A percentile compares a stretch with the other conserved stretches of the same genome.
phyloP scores from a whole-genome alignment of 768 basidiomycete genomes.

The Kwoniella sp. region DNA sequence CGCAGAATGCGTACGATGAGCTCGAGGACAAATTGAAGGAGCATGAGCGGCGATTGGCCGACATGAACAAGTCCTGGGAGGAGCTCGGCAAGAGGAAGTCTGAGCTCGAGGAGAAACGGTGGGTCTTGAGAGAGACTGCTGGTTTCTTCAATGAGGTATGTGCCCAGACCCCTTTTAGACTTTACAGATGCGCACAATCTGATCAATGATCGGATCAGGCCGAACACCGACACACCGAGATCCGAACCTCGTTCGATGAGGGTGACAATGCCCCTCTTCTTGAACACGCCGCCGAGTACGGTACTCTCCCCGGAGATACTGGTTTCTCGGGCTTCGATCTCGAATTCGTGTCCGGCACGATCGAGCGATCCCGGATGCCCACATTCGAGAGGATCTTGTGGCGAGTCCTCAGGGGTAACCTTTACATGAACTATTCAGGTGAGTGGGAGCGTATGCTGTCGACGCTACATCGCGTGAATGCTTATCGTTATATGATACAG shows the following conservation, averaged over 20 bases:
- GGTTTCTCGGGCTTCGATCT: slow-evolving; percentile 68
- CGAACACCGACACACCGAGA: slow-evolving; percentile 74
- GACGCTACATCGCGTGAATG: background rate
- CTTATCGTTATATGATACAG: slow-evolving; percentile 52
- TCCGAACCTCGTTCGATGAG: slow-evolving; percentile 87
- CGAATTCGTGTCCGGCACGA: slow-evolving; percentile 97
- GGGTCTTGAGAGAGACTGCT: slow-evolving; percentile 92
- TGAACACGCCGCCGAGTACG: slow-evolving; percentile 74
- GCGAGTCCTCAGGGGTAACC: slow-evolving; percentile 94
- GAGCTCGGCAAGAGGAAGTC: slow-evolving; percentile 78
- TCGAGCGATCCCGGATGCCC: slow-evolving; percentile 84
- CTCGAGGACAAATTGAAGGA: slow-evolving; percentile 83
- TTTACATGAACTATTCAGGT: slow-evolving; percentile 84
- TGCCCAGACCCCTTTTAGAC: slow-evolving; percentile 8
- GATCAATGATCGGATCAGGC: slow-evolving; percentile 61
- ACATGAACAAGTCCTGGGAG: slow-evolving; percentile 94
- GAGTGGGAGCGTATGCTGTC: slow-evolving; percentile 6
- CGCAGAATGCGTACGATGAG: slow-evolving; percentile 90
- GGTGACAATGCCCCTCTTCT: slow-evolving; percentile 76
- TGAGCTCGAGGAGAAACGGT: slow-evolving; percentile 88
- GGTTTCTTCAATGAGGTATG: slow-evolving; percentile 88
- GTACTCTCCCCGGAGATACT: slow-evolving; percentile 51
- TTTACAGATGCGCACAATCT: background rate
- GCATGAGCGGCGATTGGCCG: slow-evolving; percentile 77
- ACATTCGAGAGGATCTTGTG: slow-evolving; percentile 97